These are phyloP conservation scores for Aureobasidium sp. DNA, from an alignment of 2,329 filamentous ascomycete species.

Conservation along the genomic window DNA sequence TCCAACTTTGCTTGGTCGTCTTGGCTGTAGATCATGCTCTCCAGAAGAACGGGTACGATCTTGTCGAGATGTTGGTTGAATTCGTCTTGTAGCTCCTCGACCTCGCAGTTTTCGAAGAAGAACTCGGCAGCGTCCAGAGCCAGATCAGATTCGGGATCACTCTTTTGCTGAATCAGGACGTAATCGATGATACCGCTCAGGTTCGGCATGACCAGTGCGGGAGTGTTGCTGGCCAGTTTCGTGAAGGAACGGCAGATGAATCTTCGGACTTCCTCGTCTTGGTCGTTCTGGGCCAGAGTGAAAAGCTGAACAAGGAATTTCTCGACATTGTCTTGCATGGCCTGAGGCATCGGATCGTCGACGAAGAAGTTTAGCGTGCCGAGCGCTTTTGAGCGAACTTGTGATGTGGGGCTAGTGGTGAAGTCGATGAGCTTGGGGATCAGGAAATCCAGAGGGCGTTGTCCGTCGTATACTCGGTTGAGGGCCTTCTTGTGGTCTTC, in stretches of 20 bases:
- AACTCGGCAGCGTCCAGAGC: conserved; percentile 95
- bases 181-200: conserved; percentile 85
- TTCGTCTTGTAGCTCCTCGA: conserved; percentile 66
- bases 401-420: conserved; percentile 64
- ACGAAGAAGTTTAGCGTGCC: conserved; percentile 88
- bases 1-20: conserved; percentile 84
- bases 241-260: conserved; percentile 93
- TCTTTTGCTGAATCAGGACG: conserved; percentile 80
- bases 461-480: conserved; percentile 78
- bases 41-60: conserved; percentile 82
- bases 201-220: conserved; percentile 84
- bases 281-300: conserved; percentile 60
- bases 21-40: conserved; percentile 93
- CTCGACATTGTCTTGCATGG: conserved; percentile 73
- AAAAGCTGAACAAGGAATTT: conserved; percentile 76
- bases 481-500: conserved; percentile 87
- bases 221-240: conserved; percentile 79
- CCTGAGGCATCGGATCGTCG: conserved; percentile 60
- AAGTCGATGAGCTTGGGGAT: conserved; percentile 87
- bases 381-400: conserved; percentile 71
- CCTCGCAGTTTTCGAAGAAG: conserved; percentile 89
- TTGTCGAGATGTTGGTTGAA: conserved; percentile 70
- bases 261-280: conserved; percentile 71
- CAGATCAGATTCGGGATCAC: conserved; percentile 72
- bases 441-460: conserved; percentile 78